Evolutionary conservation across 495 filamentous ascomycete species (phyloP).

Genomic region (Hypoxylon perforatum): DNA sequence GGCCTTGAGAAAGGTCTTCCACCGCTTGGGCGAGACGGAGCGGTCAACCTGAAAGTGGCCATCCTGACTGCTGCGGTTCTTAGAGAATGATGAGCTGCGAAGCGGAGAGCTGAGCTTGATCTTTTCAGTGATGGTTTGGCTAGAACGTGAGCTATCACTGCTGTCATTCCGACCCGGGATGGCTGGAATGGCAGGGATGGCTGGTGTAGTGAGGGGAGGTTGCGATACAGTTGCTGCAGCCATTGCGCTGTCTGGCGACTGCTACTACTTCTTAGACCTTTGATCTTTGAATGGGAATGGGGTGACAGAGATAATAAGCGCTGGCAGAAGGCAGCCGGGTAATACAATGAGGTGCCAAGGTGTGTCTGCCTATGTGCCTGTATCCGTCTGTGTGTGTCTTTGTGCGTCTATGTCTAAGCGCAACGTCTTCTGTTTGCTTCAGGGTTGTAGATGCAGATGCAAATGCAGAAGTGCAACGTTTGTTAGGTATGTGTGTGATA

Average conservation of each 20-base stretch:
- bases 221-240: conserved; percentile 39
- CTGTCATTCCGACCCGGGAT: conserved; percentile 45
- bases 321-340: neutral
- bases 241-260: conserved; percentile 33
- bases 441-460: too few relatives aligned
- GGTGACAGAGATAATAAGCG: conserved; percentile 5
- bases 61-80: conserved; percentile 24
- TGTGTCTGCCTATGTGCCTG: neutral
- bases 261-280: conserved; percentile 29
- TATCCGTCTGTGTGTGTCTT: conserved; percentile 19
- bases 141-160: conserved; percentile 47
- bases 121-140: conserved; percentile 43
- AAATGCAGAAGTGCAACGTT: neutral
- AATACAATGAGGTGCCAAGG: neutral
- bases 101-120: conserved; percentile 35
- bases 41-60: conserved; percentile 51
- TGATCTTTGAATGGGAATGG: neutral
- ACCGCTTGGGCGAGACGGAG: conserved; percentile 63
- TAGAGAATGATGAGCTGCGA: conserved; percentile 26
- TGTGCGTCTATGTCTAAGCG: neutral
- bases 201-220: conserved; percentile 25
- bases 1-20: conserved; percentile 64
- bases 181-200: conserved; percentile 12
- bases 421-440: neutral
- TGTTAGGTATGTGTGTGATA: conserved; percentile 1